These are phyloP conservation scores for Syzygium aromaticum DNA, from an alignment of 345 rosid species.

Conservation along the genomic window DNA sequence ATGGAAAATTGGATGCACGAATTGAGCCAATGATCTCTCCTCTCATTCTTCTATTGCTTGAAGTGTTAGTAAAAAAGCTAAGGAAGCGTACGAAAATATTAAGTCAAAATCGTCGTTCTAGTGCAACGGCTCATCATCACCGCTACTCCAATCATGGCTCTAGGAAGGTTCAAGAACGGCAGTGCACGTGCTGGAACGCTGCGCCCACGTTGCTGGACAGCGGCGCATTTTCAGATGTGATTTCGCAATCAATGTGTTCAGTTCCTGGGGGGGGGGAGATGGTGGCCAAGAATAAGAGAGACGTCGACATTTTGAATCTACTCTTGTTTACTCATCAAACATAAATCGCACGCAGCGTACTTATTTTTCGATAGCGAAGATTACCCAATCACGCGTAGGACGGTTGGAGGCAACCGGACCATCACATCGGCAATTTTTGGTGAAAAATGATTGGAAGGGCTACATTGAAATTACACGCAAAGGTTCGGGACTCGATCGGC, in stretches of 20 bases:
- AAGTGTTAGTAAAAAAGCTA: not conserved
- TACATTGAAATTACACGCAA: fast-evolving
- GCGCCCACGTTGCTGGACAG: not conserved
- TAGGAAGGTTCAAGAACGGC: not conserved
- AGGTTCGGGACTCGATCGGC: fast-evolving
- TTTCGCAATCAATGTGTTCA: not conserved
- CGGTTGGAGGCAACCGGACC: not conserved
- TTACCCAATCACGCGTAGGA: no score
- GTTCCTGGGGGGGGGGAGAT: not conserved
- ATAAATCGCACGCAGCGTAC: not conserved
- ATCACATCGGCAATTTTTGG: fast-evolving
- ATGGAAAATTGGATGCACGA: not conserved
- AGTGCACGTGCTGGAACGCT: not conserved
- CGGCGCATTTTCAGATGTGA: not conserved
- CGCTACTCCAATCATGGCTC: not conserved
- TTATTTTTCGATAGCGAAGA: not conserved
- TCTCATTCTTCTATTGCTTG: not conserved
- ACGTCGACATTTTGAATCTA: not conserved
- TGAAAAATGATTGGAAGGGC: fast-evolving
- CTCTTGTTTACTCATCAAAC: not conserved
- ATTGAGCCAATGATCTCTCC: not conserved
- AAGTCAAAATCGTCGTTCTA: not conserved
- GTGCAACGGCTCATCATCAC: not conserved
- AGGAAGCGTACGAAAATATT: not conserved
- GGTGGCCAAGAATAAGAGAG: not conserved